Percentiles rank a stretch among this genome's conserved stretches.
Evolutionary conservation across 495 filamentous ascomycete species (phyloP).

Genomic region (Copromyces sp.): DNA sequence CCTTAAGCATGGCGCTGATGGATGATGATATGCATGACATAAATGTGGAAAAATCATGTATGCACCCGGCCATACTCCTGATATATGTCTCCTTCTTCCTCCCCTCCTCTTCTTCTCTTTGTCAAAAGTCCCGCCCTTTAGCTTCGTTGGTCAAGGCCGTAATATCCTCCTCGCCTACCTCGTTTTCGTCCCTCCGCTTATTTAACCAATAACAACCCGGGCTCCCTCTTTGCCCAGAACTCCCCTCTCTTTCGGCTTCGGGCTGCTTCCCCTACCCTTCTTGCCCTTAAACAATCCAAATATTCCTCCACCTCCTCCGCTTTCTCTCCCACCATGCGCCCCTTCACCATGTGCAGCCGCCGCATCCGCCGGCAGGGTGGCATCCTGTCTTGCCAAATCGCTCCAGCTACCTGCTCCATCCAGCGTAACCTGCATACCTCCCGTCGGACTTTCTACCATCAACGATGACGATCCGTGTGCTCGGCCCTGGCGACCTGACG

Average conservation of each 20-base stretch:
- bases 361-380: slow-evolving; percentile 63
- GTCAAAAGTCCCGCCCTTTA: background rate
- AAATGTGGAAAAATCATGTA: background rate
- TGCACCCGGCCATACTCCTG: background rate
- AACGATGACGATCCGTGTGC: slow-evolving; percentile 26
- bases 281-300: slow-evolving; percentile 81
- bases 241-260: slow-evolving; percentile 86
- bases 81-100: background rate
- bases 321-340: slow-evolving; percentile 19
- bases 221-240: slow-evolving; percentile 94
- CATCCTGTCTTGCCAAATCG: slow-evolving; percentile 71
- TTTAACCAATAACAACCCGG: slow-evolving; percentile 53
- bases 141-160: background rate
- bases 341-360: slow-evolving; percentile 35
- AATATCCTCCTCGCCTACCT: background rate
- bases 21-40: background rate
- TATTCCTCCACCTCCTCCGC: slow-evolving; percentile 58
- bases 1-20: background rate
- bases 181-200: background rate
- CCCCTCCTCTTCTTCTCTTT: background rate
- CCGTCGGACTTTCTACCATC: slow-evolving; percentile 63
- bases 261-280: slow-evolving; percentile 82
- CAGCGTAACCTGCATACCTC: slow-evolving; percentile 83
- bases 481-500: slow-evolving; percentile 22
- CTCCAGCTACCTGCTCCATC: slow-evolving; percentile 85